Evolutionary conservation across 2,329 filamentous ascomycete species (phyloP), one percentile per base, ranked within the genome.

Genomic region (Neonectria magnoliae): DNA sequence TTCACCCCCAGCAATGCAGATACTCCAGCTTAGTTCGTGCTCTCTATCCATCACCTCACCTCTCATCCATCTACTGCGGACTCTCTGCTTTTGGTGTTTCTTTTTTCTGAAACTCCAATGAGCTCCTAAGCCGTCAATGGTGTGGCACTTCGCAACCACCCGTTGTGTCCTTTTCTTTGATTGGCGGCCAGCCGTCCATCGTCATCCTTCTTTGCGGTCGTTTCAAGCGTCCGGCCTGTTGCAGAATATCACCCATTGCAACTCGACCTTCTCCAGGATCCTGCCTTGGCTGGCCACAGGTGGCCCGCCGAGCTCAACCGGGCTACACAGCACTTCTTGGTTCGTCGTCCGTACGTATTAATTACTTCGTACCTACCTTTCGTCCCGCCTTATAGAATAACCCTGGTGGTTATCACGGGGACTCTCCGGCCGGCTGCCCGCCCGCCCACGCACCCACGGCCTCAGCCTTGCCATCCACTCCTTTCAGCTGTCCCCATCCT

Each of bases 171-270:
- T 18, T n/a, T n/a, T 31, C 10, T 41, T 27, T 41, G 47, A 27
- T 38, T 54, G 57, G 42, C 29, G 50, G 50, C 50, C 55, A 47
- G 13, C 55, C 41, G 18, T 27, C 36, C 54, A 50, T 44, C 29
- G 38, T 18, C 29, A 25, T 44, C 50, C 48, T 47, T 53, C 48
- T 41, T 42, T 31, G 54, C 13, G 42, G 11, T 22, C 33, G 50
- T 60, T 60, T 54, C 57, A 60, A 60, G 45, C 42, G 31, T 31
- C 57, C 57, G 18, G 31, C 57, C 29, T 14, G 57, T 55, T 60
- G 33, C 57, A 60, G 57, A 55, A 48, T 31, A 47, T 47, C 42
- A 20, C 29, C 29, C n/a, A 36, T 33, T 27, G n/a, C 13, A 20
- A 42, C 25, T 51, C 41, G 20, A 31, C 27, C 47, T 51, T 51